phyloP scores from a whole-genome alignment of 768 basidiomycete species.

The Calvatia gigantea region DNA sequence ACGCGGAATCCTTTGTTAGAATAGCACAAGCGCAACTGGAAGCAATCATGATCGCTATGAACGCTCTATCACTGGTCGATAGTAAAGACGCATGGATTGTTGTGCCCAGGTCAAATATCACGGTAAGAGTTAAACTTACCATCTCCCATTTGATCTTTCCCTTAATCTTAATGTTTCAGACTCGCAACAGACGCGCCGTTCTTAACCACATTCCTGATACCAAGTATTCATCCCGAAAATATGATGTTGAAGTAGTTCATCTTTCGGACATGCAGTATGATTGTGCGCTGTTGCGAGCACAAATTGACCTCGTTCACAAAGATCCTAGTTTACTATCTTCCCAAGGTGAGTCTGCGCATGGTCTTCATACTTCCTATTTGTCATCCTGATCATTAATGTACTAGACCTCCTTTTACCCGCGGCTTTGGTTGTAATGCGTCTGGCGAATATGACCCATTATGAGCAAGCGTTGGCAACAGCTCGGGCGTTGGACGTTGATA shows the following conservation, averaged over 20 bases:
- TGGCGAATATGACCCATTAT: slow-evolving; percentile 77
- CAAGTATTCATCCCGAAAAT: slow-evolving; percentile 56
- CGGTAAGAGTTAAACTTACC: slow-evolving; percentile 28
- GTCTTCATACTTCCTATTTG: slow-evolving; percentile 15
- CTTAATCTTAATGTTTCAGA: slow-evolving; percentile 31
- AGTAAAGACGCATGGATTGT: slow-evolving; percentile 81
- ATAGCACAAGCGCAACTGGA: slow-evolving; percentile 69
- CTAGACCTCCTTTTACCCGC: slow-evolving; percentile 54
- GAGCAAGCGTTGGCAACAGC: slow-evolving; percentile 78
- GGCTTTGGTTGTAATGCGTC: slow-evolving; percentile 66
- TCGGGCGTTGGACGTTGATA: slow-evolving; percentile 73
- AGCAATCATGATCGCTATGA: slow-evolving; percentile 84
- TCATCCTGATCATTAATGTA: slow-evolving; percentile 9
- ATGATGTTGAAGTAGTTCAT: slow-evolving; percentile 75
- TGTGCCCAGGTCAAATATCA: slow-evolving; percentile 51
- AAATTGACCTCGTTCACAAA: slow-evolving; percentile 67
- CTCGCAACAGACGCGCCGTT: slow-evolving; percentile 68
- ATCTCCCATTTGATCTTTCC: slow-evolving; percentile 8
- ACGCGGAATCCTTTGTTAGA: slow-evolving; percentile 34
- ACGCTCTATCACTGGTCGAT: slow-evolving; percentile 82
- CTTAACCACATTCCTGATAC: slow-evolving; percentile 76
- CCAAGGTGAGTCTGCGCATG: slow-evolving; percentile 49
- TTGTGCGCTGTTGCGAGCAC: slow-evolving; percentile 71
- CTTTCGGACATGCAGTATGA: slow-evolving; percentile 78
- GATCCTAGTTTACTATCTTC: slow-evolving; percentile 61